Percentiles rank a stretch among this genome's conserved stretches.
phyloP scores from a whole-genome alignment of 495 filamentous ascomycete species.

The Cryomyces minteri region DNA sequence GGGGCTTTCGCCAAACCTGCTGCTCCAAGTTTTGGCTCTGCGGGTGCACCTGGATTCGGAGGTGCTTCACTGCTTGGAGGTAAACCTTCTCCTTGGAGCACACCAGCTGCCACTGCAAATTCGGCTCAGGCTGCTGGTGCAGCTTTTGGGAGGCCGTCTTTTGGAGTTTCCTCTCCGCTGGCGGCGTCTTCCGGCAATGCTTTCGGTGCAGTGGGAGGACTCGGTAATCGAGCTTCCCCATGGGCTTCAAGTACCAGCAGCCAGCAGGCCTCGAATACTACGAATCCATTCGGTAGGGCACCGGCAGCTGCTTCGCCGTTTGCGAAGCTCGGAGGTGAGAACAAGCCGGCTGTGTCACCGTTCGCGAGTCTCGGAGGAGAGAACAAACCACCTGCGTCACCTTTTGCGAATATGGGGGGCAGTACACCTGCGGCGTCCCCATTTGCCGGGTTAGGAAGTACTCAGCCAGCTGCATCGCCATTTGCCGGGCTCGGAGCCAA shows the following conservation, averaged over 20 bases:
- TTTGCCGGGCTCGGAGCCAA: too few species aligned
- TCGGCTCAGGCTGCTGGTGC: constrained; percentile 1
- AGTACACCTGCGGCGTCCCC: neutral
- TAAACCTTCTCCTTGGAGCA: constrained; percentile 8
- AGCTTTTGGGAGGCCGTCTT: constrained; percentile 12
- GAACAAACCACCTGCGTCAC: constrained; percentile 2
- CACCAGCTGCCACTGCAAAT: constrained; percentile 1
- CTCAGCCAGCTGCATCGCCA: constrained; percentile 2
- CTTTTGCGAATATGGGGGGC: neutral
- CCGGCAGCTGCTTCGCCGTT: constrained; percentile 9
- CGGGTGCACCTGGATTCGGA: constrained; percentile 10
- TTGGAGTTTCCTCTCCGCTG: neutral
- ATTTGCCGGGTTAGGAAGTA: constrained; percentile 4
- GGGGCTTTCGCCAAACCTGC: constrained; percentile 4
- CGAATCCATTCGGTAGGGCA: neutral
- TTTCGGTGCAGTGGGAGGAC: constrained; percentile 1
- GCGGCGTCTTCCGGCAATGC: neutral
- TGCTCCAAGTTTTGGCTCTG: constrained; percentile 8
- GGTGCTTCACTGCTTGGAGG: constrained; percentile 7
- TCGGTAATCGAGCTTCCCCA: constrained; percentile 1
- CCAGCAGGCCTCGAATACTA: neutral
- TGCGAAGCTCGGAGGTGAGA: neutral
- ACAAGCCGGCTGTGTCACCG: constrained; percentile 2
- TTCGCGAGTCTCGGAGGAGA: constrained; percentile 8
- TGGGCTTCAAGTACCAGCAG: neutral